These are phyloP conservation scores for Pythium graminicola DNA, from an alignment of 352 stramenopile species.

Conservation along the genomic window DNA sequence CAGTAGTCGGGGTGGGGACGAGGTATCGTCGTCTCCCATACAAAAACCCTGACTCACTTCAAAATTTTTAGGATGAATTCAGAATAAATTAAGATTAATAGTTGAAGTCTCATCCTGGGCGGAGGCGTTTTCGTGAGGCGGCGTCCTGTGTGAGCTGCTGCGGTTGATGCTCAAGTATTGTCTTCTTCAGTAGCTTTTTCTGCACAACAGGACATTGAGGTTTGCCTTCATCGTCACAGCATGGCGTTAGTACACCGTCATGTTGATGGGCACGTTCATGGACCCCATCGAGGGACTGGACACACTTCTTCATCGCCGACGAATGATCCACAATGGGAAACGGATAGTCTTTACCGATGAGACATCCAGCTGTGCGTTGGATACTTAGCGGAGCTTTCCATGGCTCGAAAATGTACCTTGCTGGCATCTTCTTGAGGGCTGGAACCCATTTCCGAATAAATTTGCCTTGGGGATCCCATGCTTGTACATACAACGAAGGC, in stretches of 20 bases:
- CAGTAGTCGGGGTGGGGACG: no score
- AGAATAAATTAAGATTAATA: no score
- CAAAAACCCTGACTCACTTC: no score
- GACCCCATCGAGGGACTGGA: conserved; percentile 77
- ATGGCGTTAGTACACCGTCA: conserved; percentile 23
- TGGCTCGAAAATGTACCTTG: conserved; percentile 96
- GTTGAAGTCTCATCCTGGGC: no score
- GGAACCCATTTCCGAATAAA: conserved; percentile 93
- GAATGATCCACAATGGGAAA: conserved; percentile 93
- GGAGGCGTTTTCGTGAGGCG: neutral
- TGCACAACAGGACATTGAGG: conserved; percentile 11
- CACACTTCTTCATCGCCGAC: conserved; percentile 86
- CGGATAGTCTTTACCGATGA: conserved; percentile 93
- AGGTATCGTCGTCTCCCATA: no score
- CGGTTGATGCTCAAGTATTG: neutral
- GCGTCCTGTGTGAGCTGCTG: neutral
- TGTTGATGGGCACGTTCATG: conserved; percentile 24
- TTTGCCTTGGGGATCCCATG: conserved; percentile 86
- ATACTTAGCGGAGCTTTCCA: conserved; percentile 91
- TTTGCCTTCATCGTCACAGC: conserved; percentile 17
- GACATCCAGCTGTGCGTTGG: conserved; percentile 75
- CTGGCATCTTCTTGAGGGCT: conserved; percentile 84
- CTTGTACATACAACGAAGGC: conserved; percentile 88
- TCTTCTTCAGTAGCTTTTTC: neutral
- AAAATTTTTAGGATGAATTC: no score